Percentiles rank a stretch among this genome's conserved stretches.
Conservation (phyloP, 176 grass and related monocot species). For the Poa pratensis region DNA sequence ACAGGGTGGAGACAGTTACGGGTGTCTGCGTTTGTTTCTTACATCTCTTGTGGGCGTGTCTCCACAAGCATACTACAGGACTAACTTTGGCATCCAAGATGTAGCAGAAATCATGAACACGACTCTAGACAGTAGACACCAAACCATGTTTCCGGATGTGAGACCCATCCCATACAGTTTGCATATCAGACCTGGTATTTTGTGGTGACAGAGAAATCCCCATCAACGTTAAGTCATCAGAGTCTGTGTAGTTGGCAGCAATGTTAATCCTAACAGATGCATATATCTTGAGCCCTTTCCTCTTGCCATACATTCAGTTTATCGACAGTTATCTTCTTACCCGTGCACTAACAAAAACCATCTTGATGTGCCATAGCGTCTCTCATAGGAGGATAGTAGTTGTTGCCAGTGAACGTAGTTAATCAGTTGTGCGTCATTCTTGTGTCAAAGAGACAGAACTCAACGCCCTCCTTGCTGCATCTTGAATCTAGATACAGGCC, state of each 20-base stretch:
- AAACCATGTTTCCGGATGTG: constrained; percentile 5
- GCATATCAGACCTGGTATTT: neutral
- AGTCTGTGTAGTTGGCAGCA: neutral
- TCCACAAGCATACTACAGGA: neutral
- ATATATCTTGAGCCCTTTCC: neutral
- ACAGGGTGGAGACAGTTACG: too few relatives aligned
- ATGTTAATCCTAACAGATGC: neutral
- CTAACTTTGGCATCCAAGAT: neutral
- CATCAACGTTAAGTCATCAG: neutral
- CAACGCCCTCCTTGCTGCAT: constrained; percentile 71
- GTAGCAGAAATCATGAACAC: neutral
- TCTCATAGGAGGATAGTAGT: neutral
- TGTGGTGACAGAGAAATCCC: neutral
- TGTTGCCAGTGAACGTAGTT: neutral
- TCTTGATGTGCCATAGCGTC: neutral
- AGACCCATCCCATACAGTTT: neutral
- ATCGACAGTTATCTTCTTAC: neutral
- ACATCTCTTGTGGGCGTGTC: too few relatives aligned
- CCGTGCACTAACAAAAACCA: neutral
- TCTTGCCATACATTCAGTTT: neutral
- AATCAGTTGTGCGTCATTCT: neutral
- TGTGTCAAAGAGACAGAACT: neutral
- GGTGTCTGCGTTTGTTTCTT: too few relatives aligned
- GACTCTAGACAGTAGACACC: neutral
- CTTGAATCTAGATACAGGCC: constrained; percentile 94